Base-by-base conservation (phyloP, 345 rosid species). In the Lepidium aucheri region DNA sequence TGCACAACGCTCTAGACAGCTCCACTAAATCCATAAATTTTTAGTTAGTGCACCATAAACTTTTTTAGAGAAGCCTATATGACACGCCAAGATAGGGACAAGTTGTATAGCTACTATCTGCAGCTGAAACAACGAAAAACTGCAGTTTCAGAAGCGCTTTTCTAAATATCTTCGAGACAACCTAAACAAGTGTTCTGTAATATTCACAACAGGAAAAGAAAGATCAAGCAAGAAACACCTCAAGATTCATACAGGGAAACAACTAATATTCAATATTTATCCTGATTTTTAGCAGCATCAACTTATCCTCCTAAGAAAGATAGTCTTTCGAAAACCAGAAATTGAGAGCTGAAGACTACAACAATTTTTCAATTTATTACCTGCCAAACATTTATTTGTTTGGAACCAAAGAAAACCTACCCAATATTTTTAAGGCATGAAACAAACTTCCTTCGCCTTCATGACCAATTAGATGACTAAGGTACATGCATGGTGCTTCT, bases 371-470 rank as follows among this genome's bases (percentile, higher is more conserved):
- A 52, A 16, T 51, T 7, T 40, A 18, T 43, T 66, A 53, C 33
- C 41, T 33, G 24, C 53, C 36, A 16, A 22, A 56, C 13, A 2
- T 24, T 49, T 47, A 26, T 46, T 12, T 28, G 3, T 7, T 36
- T 46, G 14, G 28, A 11, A 12, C n/a, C 28, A 54, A 26, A 53
- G 40, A 60, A 46, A 67, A 83, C 94, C 65, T 24, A 93, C 98
- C 98, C 77, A 82, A 73, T 55, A 53, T 78, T 79, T 89, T 93
- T 87, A 93, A 78, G 84, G 87, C 76, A 53, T 83, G 83, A 82
- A 77, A 93, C 68, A 93, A 58, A 42, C 97, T 87, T 68, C 98
- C 98, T 84, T 89, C 85, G 76, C 90, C 95, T 85, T 87, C 83
- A 65, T 93, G 97, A 51, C 91, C 94, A 74, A 89, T 82, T 64